Base-by-base conservation (phyloP, 768 basidiomycete genomes). In the Lactifluus pinguis region DNA sequence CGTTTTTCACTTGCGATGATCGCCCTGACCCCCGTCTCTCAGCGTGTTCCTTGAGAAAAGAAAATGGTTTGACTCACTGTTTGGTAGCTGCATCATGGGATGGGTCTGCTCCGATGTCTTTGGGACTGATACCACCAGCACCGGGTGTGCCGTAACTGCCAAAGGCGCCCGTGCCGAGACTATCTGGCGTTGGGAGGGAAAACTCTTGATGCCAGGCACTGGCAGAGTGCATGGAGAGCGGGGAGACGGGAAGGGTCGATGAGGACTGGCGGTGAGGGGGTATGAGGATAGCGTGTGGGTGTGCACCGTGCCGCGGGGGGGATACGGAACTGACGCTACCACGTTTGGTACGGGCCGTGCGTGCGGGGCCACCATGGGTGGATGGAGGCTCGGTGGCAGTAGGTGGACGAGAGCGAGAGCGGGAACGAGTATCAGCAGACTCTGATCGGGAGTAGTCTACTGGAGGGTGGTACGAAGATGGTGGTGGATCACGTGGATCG, bases 1-100 rank as follows among this genome's bases (percentile, higher is more conserved):
- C 92, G 75, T 71, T 95, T 95, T 74, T 95, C 93, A 64, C 81
- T 83, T n/a, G 86, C 85, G 9, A 89, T 71, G 17, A 80, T 65
- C 6, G 82, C 79, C 65, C 76, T 78, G 38, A 30, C 15, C 15
- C 10, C 11, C 45, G 54, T 44, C 48, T 44, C 36, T 49, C 7
- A 59, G 1, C 8, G 25, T 53, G 58, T 5, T 25, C 25, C 17
- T 15, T 5, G 13, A n/a, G 17, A 30, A 32, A 55, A 17, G 7
- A 21, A 17, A 8, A 6, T 8, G 29, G 54, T n/a, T n/a, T 21
- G 19, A 68, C 76, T 69, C 67, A 76, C 76, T 77, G 76, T 66
- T 77, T 76, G 15, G 71, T 58, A 17, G 73, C 74, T 48, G 71
- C 49, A 55, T 76, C 76, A 44, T 59, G 62, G 6, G 49, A 6